Evolutionary conservation across 2,329 filamentous ascomycete species (phyloP), one percentile per base, ranked within the genome.

Genomic region (Epichloe bromicola): DNA sequence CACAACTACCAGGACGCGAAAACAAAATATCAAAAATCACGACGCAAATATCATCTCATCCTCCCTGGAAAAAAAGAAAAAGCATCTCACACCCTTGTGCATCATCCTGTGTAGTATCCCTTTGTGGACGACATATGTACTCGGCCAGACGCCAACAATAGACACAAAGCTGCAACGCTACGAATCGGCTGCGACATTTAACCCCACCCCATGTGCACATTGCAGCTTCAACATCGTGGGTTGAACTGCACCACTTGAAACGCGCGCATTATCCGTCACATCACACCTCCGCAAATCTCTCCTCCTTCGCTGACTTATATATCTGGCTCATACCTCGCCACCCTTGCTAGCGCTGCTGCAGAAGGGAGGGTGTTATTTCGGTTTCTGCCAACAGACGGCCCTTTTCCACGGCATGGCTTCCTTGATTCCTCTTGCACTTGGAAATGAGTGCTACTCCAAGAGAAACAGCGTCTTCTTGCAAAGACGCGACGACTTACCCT

Each of bases 361-460:
- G n/a, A 49, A 5, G 7, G 12, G 42, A n/a, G 23, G 17, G n/a
- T 15, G 12, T 5, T 8, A 39, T 30, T 17, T n/a, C 14, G 7
- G 20, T 15, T 38, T 26, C 36, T 46, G 20, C 19, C 36, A 38
- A 19, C 3, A 8, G 2, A 20, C 34, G 38, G 30, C 20, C 10
- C 23, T 39, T 38, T 10, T 15, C 15, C 36, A 14, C 45, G 20
- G 15, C 20, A 67, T 67, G 64, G 50, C 58, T 26, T 61, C 62
- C 19, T 55, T 65, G 33, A 65, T 66, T 51, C 64, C 64, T 34
- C 58, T 66, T 34, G 56, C 63, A 48, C 61, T 66, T 34, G 57
- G 59, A 43, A 50, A 49, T 3, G 50, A 57, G 17, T 23, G 30
- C 42, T 37, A 40, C 20, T 17, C 37, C 41, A 26, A 33, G 45